phyloP scores from a whole-genome alignment of 495 filamentous ascomycete genomes.

The Astrothelium subdiscretum region DNA sequence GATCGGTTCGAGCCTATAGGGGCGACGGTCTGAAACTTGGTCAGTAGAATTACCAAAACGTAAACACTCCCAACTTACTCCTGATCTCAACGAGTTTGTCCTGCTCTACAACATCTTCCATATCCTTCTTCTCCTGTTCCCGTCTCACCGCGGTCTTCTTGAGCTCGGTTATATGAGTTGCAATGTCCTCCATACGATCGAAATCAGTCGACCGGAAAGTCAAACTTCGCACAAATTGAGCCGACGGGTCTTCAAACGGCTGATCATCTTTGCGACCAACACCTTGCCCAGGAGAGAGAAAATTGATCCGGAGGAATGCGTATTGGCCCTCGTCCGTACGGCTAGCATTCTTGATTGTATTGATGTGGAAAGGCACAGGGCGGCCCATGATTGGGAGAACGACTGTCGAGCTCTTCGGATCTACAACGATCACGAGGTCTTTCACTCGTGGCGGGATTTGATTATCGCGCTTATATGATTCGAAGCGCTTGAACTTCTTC shows the following conservation, averaged over 20 bases:
- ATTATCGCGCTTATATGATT: constrained; percentile 97
- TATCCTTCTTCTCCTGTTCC: constrained; percentile 97
- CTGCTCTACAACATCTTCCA: constrained; percentile 99
- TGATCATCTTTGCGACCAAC: constrained; percentile 97
- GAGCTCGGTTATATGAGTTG: constrained; percentile 81
- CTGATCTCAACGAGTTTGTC: constrained; percentile 79
- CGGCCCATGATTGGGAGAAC: constrained; percentile 94
- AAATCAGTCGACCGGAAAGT: constrained; percentile 87
- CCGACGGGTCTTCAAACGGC: constrained; percentile 91
- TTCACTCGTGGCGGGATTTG: constrained; percentile 75
- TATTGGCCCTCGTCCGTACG: constrained; percentile 64
- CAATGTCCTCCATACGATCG: constrained; percentile 75
- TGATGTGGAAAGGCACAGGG: constrained; percentile 96
- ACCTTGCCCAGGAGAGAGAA: constrained; percentile 92
- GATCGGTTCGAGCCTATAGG: constrained; percentile 74
- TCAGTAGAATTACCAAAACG: not conserved
- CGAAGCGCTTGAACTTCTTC: constrained; percentile 97
- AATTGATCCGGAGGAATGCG: constrained; percentile 90
- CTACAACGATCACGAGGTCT: constrained; percentile 79
- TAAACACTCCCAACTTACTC: constrained; percentile 7
- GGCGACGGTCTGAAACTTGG: constrained; percentile 54
- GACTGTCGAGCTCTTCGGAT: constrained; percentile 78
- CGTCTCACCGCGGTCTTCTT: constrained; percentile 80
- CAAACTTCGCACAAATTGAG: constrained; percentile 89
- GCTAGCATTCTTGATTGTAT: constrained; percentile 82